Evolutionary conservation across 495 filamentous ascomycete species (phyloP), one percentile per base, ranked within the genome.

Genomic region (Lepraria neglecta): DNA sequence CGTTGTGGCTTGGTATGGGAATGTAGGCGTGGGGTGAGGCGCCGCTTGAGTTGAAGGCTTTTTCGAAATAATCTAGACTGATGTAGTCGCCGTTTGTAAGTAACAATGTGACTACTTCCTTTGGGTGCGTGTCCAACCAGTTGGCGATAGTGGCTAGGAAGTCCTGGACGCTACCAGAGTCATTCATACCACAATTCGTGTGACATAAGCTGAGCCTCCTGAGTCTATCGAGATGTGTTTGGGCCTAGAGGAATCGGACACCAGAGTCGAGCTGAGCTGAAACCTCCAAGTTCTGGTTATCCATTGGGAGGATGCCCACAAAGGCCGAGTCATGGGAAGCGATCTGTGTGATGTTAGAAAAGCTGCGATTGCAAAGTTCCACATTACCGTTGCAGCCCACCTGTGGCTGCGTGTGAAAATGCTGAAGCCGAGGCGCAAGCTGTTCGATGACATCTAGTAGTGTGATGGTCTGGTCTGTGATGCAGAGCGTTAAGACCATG

Each of bases 311-410:
- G 57, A 80, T 76, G 35, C 78, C 78, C 31, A 88, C 78, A 67
- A 89, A 90, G 56, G 86, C 69, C 31, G 79, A 80, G 69, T 89
- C 81, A 70, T 91, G 87, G 27, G 86, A 80, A 24, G 86, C 87
- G 66, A 89, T 76, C 64, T 86, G 80, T 1, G 85, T 85, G 61
- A 90, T 75, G 56, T 85, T 82, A 70, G 77, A 82, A 74, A 87
- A 89, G 4, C 75, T 71, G n/a, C 81, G 80, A 50, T 70, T 67
- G 73, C 87, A 89, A 59, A 86, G 80, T 48, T 77, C 70, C 3
- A 82, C 73, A 38, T 79, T 83, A 73, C 87, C 87, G 68, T 90
- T 90, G 76, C 87, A 90, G 45, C 79, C 76, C 17, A 68, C 5
- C 19, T 60, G 28, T 5, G 45, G 19, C 35, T 60, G 58, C 2